Evolutionary conservation across 331 rosid genomes (phyloP).

Genomic region (Telfairia occidentalis): DNA sequence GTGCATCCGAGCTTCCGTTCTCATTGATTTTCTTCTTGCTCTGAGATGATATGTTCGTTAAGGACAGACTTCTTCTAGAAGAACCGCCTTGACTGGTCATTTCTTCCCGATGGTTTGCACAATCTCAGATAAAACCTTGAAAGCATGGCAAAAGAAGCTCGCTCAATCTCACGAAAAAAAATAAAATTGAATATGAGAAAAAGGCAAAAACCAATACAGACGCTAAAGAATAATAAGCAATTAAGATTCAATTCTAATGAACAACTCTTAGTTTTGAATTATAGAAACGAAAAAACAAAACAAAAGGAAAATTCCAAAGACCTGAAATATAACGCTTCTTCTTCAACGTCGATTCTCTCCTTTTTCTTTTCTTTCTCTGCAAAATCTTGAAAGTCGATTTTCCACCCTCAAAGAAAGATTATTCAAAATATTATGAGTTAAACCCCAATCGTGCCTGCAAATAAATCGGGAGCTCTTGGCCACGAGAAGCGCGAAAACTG

Average conservation of each 20-base stretch:
- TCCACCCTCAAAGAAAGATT: background rate
- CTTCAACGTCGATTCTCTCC: background rate
- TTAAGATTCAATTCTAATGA: background rate
- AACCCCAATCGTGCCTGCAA: background rate
- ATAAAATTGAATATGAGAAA: background rate
- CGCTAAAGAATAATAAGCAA: background rate
- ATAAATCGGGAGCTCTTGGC: background rate
- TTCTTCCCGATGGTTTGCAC: slow-evolving; percentile 14
- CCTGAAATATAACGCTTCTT: background rate
- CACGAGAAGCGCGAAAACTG: background rate
- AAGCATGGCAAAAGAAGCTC: slow-evolving; percentile 26
- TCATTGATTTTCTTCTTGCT: slow-evolving; percentile 42
- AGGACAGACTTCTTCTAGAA: slow-evolving; percentile 46
- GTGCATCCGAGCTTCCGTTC: slow-evolving; percentile 25
- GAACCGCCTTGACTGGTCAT: slow-evolving; percentile 64
- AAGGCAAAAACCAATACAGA: slow-evolving; percentile 1
- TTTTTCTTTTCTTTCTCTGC: background rate
- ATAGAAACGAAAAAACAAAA: background rate
- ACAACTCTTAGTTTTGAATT: background rate
- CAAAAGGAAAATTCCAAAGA: background rate
- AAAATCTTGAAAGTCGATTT: background rate
- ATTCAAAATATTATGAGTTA: background rate
- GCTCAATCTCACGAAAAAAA: background rate
- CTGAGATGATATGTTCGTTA: slow-evolving; percentile 23
- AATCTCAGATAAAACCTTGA: background rate